These are phyloP conservation scores for Candida sanyaensis DNA, from an alignment of 1,139 yeast species.

Conservation along the genomic window DNA sequence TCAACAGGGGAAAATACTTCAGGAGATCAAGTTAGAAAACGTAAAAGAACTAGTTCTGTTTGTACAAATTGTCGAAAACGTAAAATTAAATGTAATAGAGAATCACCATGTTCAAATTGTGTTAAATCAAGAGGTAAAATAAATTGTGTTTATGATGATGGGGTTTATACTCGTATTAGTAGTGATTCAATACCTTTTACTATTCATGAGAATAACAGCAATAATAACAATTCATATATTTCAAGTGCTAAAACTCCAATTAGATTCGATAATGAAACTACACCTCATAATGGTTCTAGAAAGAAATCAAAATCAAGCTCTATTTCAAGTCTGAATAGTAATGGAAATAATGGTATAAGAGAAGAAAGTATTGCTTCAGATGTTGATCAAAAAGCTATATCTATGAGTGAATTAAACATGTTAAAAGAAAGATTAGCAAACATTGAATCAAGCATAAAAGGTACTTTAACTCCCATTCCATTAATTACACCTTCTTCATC, in stretches of 20 bases:
- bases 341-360: neutral
- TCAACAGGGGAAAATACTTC: neutral
- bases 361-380: neutral
- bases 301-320: neutral
- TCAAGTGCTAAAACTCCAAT: conserved; percentile 29
- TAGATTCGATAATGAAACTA: conserved; percentile 8
- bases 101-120: conserved; percentile 39
- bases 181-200: conserved; percentile 14
- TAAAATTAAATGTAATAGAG: conserved; percentile 41
- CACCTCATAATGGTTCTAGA: conserved; percentile 1
- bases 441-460: conserved; percentile 19
- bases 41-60: conserved; percentile 36
- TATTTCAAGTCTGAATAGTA: neutral
- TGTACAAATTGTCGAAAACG: conserved; percentile 37
- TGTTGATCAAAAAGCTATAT: conserved; percentile 14
- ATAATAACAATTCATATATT: neutral
- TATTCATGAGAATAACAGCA: conserved; percentile 15
- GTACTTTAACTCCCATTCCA: neutral
- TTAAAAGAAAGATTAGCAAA: conserved; percentile 27
- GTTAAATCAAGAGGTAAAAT: conserved; percentile 22
- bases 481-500: neutral
- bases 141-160: conserved; percentile 29
- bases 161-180: neutral
- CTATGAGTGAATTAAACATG: conserved; percentile 24
- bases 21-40: conserved; percentile 16